Evolutionary conservation across 306 rosid species (phyloP).

Genomic region (Dryas drummondii): DNA sequence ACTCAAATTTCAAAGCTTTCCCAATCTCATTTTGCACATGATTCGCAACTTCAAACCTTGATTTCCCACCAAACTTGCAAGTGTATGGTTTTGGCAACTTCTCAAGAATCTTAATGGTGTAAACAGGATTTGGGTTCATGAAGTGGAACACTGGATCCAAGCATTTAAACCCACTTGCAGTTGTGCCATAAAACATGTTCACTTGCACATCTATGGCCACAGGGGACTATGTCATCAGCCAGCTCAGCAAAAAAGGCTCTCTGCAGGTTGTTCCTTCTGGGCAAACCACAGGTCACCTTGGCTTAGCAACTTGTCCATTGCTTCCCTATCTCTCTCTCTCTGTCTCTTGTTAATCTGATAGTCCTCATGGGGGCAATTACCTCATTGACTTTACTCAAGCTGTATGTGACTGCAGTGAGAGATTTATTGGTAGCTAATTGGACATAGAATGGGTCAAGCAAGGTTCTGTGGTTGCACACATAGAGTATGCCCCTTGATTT

Average conservation of each 20-base stretch:
- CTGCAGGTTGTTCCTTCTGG: conserved; percentile 88
- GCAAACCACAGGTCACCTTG: conserved; percentile 63
- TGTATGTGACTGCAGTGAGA: conserved; percentile 55
- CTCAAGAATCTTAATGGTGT: conserved; percentile 32
- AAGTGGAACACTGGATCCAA: conserved; percentile 50
- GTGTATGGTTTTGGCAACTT: conserved; percentile 32
- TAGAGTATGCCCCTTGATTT: conserved; percentile 46
- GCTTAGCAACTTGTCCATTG: conserved; percentile 42
- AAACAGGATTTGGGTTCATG: conserved; percentile 54
- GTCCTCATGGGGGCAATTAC: conserved; percentile 54
- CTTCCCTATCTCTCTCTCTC: conserved; percentile 41
- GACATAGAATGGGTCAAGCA: conserved; percentile 64
- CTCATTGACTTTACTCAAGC: conserved; percentile 56
- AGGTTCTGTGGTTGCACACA: conserved; percentile 77
- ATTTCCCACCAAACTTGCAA: conserved; percentile 42
- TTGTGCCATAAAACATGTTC: conserved; percentile 65
- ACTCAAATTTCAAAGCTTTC: conserved; percentile 44
- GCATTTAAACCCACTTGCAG: conserved; percentile 55
- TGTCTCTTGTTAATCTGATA: conserved; percentile 44
- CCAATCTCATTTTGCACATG: conserved; percentile 57
- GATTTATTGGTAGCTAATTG: conserved; percentile 35
- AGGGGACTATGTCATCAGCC: conserved; percentile 58
- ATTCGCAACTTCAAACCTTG: conserved; percentile 65
- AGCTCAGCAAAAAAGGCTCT: conserved; percentile 75
- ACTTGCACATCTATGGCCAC: conserved; percentile 56